Evolutionary conservation across 169 alveolate species (phyloP).

Genomic region (Eimeria maxima): DNA sequence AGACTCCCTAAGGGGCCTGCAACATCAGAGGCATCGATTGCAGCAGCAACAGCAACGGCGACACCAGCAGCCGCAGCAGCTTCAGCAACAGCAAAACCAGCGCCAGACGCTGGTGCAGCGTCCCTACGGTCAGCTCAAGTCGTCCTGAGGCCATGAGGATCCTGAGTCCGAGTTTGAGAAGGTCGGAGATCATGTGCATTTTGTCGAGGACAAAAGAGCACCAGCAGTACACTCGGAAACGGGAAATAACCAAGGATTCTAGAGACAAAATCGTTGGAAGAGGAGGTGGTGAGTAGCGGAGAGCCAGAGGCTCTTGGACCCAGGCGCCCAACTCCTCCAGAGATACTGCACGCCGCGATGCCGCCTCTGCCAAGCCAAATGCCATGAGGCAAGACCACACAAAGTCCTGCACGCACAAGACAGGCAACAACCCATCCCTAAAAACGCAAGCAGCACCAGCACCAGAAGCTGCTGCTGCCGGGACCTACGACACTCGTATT

Average conservation of each 20-base stretch:
- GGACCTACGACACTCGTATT: no score
- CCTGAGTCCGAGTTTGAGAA: slow-evolving; percentile 89
- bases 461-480: not conserved
- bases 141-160: slow-evolving; percentile 83
- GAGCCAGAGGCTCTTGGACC: slow-evolving; percentile 80
- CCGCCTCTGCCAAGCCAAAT: slow-evolving; percentile 52
- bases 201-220: slow-evolving; percentile 91
- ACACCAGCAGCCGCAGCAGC: not conserved
- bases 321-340: slow-evolving; percentile 53
- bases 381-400: slow-evolving; percentile 61
- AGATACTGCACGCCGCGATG: slow-evolving; percentile 47
- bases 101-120: not conserved
- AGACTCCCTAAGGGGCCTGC: no score
- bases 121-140: slow-evolving; percentile 71
- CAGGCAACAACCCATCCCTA: not conserved
- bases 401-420: slow-evolving; percentile 32
- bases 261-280: slow-evolving; percentile 89
- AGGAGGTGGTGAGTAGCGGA: slow-evolving; percentile 85
- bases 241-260: slow-evolving; percentile 88
- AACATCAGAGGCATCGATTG: not conserved
- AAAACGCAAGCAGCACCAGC: not conserved
- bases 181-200: slow-evolving; percentile 92
- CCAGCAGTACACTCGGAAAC: slow-evolving; percentile 90
- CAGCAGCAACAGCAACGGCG: not conserved
- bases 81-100: not conserved